Evolutionary conservation across 2,329 filamentous ascomycete genomes (phyloP).

Genomic region (Rutstroemia sp.): DNA sequence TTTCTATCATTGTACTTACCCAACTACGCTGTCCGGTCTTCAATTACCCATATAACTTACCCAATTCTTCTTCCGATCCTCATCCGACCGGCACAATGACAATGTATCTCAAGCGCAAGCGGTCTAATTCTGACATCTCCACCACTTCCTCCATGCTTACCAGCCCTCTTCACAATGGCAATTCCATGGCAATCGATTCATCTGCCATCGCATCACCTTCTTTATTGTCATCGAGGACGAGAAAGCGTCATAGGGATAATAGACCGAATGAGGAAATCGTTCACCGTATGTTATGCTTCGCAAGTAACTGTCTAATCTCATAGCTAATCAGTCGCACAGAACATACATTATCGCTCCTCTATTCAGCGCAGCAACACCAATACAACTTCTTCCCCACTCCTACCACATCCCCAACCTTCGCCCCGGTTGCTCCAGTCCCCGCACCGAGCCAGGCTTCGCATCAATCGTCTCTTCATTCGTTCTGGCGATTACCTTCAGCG

Average conservation of each 20-base stretch:
- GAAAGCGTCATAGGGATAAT: slow-evolving; percentile 53
- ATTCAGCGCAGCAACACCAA: slow-evolving; percentile 42
- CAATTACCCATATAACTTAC: neutral
- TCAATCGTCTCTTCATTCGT: slow-evolving; percentile 51
- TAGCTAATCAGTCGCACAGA: slow-evolving; percentile 19
- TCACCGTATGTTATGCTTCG: slow-evolving; percentile 20
- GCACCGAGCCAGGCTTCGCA: slow-evolving; percentile 16
- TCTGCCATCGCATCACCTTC: slow-evolving; percentile 30
- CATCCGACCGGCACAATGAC: neutral
- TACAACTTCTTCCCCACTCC: slow-evolving; percentile 11
- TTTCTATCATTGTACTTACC: neutral
- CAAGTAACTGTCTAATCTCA: neutral
- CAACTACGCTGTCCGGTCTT: neutral
- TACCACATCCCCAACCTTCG: slow-evolving; percentile 15
- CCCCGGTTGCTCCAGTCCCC: slow-evolving; percentile 13
- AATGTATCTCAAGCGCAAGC: slow-evolving; percentile 57
- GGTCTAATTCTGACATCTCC: slow-evolving; percentile 51
- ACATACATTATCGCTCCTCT: slow-evolving; percentile 51
- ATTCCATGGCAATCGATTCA: slow-evolving; percentile 30
- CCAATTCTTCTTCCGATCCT: neutral
- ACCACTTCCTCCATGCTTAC: slow-evolving; percentile 38
- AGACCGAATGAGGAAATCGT: slow-evolving; percentile 47
- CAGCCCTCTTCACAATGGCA: slow-evolving; percentile 28
- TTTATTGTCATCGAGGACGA: slow-evolving; percentile 48
- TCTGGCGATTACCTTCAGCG: slow-evolving; percentile 46